Conservation (phyloP, 2,329 filamentous ascomycete species). For the Fusarium sp. region DNA sequence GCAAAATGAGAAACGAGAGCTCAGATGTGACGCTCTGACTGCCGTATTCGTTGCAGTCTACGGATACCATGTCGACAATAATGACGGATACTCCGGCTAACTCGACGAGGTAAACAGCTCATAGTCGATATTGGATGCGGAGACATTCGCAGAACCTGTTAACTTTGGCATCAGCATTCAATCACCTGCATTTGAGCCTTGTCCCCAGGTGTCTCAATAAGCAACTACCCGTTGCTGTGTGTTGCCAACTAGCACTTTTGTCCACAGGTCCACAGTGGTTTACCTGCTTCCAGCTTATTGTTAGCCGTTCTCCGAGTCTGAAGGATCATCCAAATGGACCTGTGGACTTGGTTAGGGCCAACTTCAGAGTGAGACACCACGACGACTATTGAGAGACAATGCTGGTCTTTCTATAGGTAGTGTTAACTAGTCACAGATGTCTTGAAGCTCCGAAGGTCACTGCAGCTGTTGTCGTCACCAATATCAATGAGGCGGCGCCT, state of each 20-base stretch:
- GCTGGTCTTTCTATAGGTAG: slow-evolving; percentile 30
- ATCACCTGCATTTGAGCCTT: slow-evolving; percentile 34
- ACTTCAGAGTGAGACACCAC: slow-evolving; percentile 35
- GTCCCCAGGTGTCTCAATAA: slow-evolving; percentile 31
- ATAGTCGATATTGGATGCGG: slow-evolving; percentile 20
- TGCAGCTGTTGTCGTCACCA: slow-evolving; percentile 29
- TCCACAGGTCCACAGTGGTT: slow-evolving; percentile 5
- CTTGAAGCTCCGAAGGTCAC: slow-evolving; percentile 29
- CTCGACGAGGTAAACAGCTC: slow-evolving; percentile 29
- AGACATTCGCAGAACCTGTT: slow-evolving; percentile 35
- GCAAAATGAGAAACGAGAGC: slow-evolving; percentile 40
- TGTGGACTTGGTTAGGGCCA: slow-evolving; percentile 7
- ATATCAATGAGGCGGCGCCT: slow-evolving; percentile 32
- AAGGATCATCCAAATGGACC: slow-evolving; percentile 21
- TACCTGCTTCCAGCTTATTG: slow-evolving; percentile 16
- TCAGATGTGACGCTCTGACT: slow-evolving; percentile 44
- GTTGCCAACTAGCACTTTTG: slow-evolving; percentile 38
- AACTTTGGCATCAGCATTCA: slow-evolving; percentile 18
- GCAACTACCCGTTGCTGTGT: slow-evolving; percentile 32
- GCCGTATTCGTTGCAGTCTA: slow-evolving; percentile 38
- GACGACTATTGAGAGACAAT: slow-evolving; percentile 40
- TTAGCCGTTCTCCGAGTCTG: slow-evolving; percentile 24
- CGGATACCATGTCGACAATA: slow-evolving; percentile 5
- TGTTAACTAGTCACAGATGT: slow-evolving; percentile 28
- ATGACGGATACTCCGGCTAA: slow-evolving; percentile 34